phyloP scores from a whole-genome alignment of 208 protist genomes.

The Trypanosoma scelopori region DNA sequence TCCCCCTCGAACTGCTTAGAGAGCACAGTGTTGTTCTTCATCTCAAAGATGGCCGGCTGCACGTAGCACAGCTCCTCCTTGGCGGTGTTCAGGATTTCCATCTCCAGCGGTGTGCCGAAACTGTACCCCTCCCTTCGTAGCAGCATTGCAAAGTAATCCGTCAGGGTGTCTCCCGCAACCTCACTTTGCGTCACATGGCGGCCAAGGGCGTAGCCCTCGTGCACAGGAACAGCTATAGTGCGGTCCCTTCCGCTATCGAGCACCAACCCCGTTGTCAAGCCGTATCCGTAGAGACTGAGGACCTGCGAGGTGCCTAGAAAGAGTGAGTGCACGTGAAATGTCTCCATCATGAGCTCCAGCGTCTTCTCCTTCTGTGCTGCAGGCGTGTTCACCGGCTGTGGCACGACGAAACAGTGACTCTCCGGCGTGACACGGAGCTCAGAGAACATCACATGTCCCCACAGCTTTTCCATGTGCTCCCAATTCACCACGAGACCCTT shows the following conservation, averaged over 20 bases:
- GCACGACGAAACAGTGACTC: constrained; percentile 88
- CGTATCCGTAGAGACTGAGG: constrained; percentile 93
- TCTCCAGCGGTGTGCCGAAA: constrained; percentile 90
- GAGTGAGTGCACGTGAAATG: constrained; percentile 91
- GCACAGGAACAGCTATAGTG: constrained; percentile 86
- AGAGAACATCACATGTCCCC: constrained; percentile 90
- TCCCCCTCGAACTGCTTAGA: neutral
- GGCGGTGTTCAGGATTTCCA: constrained; percentile 77
- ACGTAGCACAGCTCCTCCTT: constrained; percentile 94
- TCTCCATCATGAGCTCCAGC: constrained; percentile 94
- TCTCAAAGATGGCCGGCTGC: constrained; percentile 17
- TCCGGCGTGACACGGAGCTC: constrained; percentile 90
- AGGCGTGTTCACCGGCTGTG: constrained; percentile 85
- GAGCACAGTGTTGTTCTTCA: neutral
- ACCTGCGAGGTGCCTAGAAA: constrained; percentile 91
- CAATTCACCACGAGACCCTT: constrained; percentile 86
- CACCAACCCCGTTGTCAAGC: constrained; percentile 93
- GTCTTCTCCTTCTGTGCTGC: constrained; percentile 84
- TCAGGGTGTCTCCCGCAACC: constrained; percentile 81
- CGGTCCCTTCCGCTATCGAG: constrained; percentile 90
- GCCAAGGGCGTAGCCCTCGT: constrained; percentile 93
- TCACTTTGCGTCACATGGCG: constrained; percentile 76
- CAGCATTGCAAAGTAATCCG: constrained; percentile 74
- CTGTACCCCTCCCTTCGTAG: constrained; percentile 81
- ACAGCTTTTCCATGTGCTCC: constrained; percentile 92